Base-by-base conservation (phyloP, 495 filamentous ascomycete genomes). In the Viridothelium virens region DNA sequence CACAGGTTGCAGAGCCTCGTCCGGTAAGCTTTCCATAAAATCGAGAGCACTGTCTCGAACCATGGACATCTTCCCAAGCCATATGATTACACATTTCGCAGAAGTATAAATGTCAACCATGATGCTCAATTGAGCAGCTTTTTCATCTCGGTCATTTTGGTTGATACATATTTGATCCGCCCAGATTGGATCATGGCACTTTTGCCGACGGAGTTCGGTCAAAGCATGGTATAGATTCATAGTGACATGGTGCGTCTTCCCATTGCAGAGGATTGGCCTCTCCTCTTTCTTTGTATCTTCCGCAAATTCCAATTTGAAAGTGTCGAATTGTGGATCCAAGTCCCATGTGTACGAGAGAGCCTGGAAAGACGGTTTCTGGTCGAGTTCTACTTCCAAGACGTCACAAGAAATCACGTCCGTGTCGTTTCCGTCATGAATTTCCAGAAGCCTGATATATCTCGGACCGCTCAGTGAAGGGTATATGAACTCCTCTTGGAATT, bases 121-220 rank as follows among this genome's bases (percentile, higher is more conserved):
- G 37, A 71, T 62, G 9, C 37, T n/a, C 34, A 78, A 67, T 67
- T 78, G 75, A 9, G 38, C 25, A 11, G 50, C 46, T 18, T 73
- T 68, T 67, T 78, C 77, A 25, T 67, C 50, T 31, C 10, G 10
- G 65, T 76, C 66, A 36, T 70, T 63, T 65, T 78, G 77, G 63
- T 79, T 72, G 48, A 79, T 77, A 62, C 74, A 78, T 25, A 78
- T 70, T 14, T 75, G 74, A 66, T 79, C 77, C 34, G 77, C 67
- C 76, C 75, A 78, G 39, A 69, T 33, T 46, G 31, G 18, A 11
- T 41, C 37, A 37, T 14, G 36, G 46, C 38, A 25, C 7, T n/a
- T 18, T 53, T 37, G 38, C 63, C 34, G 38, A 67, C 48, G 48
- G 18, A 53, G 48, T 53, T 53, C 48, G 18, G 48, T 53, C 48